phyloP scores from a whole-genome alignment of 176 grass and related monocot genomes.

The Avena sativa region DNA sequence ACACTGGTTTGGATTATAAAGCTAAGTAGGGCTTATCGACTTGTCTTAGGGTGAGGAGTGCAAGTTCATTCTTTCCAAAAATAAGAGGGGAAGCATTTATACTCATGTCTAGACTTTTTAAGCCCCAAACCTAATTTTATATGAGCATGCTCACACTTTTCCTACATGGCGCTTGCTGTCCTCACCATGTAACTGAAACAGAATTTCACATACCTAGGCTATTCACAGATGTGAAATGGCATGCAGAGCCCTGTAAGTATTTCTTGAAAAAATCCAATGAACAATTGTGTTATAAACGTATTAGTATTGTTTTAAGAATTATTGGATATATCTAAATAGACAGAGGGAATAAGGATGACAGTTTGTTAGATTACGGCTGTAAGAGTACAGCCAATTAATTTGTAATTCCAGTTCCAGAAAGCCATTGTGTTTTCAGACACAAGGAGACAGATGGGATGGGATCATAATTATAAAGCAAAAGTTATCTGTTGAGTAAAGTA shows the following conservation, averaged over 20 bases:
- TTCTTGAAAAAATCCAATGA: not conserved
- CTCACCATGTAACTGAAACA: constrained; percentile 7
- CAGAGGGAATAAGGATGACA: not conserved
- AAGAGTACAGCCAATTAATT: not conserved
- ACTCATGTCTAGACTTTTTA: constrained; percentile 8
- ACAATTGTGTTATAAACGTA: not conserved
- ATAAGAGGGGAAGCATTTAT: constrained; percentile 25
- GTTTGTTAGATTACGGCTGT: not conserved
- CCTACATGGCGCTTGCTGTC: not conserved
- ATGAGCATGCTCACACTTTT: constrained; percentile 34
- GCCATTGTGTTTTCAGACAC: constrained; percentile 22
- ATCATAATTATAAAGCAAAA: constrained; percentile 21
- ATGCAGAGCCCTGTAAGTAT: not conserved
- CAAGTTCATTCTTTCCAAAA: constrained; percentile 46
- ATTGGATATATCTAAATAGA: not conserved
- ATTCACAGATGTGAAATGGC: not conserved
- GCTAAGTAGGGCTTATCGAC: constrained; percentile 22
- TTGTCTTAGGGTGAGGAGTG: constrained; percentile 48
- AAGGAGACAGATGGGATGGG: not conserved
- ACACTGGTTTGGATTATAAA: constrained; percentile 33
- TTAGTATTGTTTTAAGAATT: not conserved
- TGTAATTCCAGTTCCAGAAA: constrained; percentile 19
- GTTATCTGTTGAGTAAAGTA: constrained; percentile 27
- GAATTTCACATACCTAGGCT: not conserved
- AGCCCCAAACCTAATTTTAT: constrained; percentile 12